Evolutionary conservation across 148 eudicot species (phyloP), one percentile per base, ranked within the genome.

Genomic region (Nepenthes gracilis): DNA sequence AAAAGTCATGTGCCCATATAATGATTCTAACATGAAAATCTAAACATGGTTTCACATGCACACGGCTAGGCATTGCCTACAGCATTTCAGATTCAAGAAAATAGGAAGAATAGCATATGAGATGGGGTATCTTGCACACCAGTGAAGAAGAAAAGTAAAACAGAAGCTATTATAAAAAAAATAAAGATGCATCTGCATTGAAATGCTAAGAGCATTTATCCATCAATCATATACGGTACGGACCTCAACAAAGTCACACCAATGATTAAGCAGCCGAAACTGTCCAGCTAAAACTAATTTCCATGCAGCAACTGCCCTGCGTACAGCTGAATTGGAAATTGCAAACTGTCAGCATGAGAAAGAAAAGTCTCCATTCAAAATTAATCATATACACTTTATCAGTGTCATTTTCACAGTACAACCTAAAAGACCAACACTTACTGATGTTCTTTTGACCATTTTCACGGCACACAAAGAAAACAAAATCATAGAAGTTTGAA

Each of bases 161-260:
- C 45, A 40, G 8, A 40, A 40, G 45, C 4, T 3, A 8, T 40
- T 40, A 40, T 8, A 40, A 8, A 40, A 8, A 40, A 4, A 40
- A 40, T 40, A 40, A 40, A 4, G 45, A 3, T 3, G 45, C 45
- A 40, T 40, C 4, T 40, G 45, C 45, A 40, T 40, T 40, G 6
- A 40, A 40, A 40, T 8, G 4, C 45, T 40, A 40, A 40, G 8
- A 40, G 8, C 45, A 40, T 23, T 23, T 23, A 23, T 23, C 45
- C 4, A 40, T 4, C 45, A 40, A 40, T 23, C 23, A 23, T 40
- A 8, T 8, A 40, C 45, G 8, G 4, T 3, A 3, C 8, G 1
- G 81, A 93, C 98, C 96, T 82, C 89, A 67, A 93, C 76, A 66
- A 86, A 88, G 67, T 78, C 74, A 64, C 98, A 93, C 96, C 95